These are phyloP conservation scores for Aureobasidium musti DNA, from an alignment of 2,329 filamentous ascomycete genomes.

Conservation along the genomic window DNA sequence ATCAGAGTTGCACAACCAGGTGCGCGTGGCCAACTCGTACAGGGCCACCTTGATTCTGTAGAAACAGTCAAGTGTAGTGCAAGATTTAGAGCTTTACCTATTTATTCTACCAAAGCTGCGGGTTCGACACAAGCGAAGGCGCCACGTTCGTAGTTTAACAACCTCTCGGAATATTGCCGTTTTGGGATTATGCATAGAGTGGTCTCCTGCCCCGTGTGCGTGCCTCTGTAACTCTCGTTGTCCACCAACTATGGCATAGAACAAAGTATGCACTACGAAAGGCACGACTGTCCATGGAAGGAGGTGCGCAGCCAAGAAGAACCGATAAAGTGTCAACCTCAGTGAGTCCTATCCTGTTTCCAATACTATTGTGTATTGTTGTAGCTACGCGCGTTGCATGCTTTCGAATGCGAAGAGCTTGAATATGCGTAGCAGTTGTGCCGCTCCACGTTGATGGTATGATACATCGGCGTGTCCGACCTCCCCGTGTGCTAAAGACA, in stretches of 20 bases:
- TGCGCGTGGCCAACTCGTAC: conserved; percentile 26
- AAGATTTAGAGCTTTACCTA: conserved; percentile 5
- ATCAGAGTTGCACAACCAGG: conserved; percentile 1
- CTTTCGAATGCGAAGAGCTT: neutral
- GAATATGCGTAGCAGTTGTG: neutral
- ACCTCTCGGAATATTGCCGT: conserved; percentile 20
- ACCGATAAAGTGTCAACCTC: too few relatives aligned
- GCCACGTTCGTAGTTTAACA: conserved; percentile 17
- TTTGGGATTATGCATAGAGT: conserved; percentile 6
- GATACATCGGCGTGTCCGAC: neutral
- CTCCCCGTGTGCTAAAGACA: too few relatives aligned
- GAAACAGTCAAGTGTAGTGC: conserved; percentile 16
- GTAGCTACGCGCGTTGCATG: too few relatives aligned
- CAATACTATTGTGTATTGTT: too few relatives aligned
- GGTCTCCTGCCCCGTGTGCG: neutral
- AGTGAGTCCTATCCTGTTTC: too few relatives aligned
- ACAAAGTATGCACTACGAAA: too few relatives aligned
- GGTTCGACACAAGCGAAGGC: neutral
- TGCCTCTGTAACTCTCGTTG: too few relatives aligned
- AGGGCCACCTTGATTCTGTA: conserved; percentile 8
- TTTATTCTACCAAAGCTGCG: neutral
- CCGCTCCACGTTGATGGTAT: neutral
- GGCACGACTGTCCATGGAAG: too few relatives aligned
- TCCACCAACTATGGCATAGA: too few relatives aligned
- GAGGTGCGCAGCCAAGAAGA: too few relatives aligned